Evolutionary conservation across 495 filamentous ascomycete genomes (phyloP), one percentile per base, ranked within the genome.

Genomic region (Beverwykella pulmonaria): DNA sequence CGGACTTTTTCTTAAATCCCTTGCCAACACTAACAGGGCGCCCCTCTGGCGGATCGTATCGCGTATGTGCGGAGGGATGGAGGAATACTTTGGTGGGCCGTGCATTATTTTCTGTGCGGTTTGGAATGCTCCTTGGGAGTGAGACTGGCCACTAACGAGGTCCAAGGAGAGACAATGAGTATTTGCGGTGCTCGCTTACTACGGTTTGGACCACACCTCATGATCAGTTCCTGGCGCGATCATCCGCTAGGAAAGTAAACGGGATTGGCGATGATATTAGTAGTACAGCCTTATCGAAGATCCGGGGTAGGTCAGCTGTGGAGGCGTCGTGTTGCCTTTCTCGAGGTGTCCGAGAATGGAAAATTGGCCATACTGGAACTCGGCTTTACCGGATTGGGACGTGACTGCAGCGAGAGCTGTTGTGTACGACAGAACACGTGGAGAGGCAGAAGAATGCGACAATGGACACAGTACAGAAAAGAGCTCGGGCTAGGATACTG

Each of bases 231-330:
- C 25, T 55, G 26, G 53, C 36, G 53, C 36, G 55, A 46, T 58
- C 55, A 58, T 25, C 19, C 49, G 59, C 44, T 9, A 53, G 59
- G 59, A 34, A 59, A 19, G 41, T 15, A 32, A n/a, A 9, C 39
- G 6, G 36, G 22, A 20, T 30, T 30, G 7, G 29, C 30, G 23
- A 22, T 9, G n/a, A 8, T 23, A 29, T 29, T 30, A 25, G 27
- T 55, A 20, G 53, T 55, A 34, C 53, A 34, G 53, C 53, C 30
- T 12, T 44, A 44, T 36, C 39, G 48, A 52, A 52, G 19, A 52
- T 23, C 39, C 15, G 9, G 39, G 39, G 39, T 44, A 44, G 15
- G 17, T 44, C 39, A 44, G 39, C 17, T 14, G 39, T 12, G 39
- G 39, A 44, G 39, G 17, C 3, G 39, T n/a, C 39, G 39, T 44